These are phyloP conservation scores for Colletotrichum higginsianum DNA, from an alignment of 2,329 filamentous ascomycete species.

Conservation along the genomic window DNA sequence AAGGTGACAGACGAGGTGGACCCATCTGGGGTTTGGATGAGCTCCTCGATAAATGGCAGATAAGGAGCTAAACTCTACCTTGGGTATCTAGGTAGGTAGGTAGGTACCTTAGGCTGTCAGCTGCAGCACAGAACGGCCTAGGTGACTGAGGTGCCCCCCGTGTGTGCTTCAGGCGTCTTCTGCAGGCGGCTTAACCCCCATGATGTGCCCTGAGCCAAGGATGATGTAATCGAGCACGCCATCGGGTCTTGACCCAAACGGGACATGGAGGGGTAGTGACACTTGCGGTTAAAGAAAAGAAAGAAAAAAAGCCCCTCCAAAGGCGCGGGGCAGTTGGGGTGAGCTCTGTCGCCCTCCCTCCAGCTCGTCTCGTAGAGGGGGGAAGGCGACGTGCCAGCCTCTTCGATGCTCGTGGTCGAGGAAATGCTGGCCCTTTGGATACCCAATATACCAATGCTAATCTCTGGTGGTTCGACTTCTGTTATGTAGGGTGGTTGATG, in stretches of 20 bases:
- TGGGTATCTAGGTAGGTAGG: too few relatives aligned
- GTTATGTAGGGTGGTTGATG: not conserved
- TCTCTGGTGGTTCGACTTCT: not conserved
- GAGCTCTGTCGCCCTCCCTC: not conserved
- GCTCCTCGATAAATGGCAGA: not conserved
- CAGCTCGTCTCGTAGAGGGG: not conserved
- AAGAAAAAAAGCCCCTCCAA: slow-evolving; percentile 36
- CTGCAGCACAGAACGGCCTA: not conserved
- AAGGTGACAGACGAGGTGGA: slow-evolving; percentile 1
- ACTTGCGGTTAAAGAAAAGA: slow-evolving; percentile 1
- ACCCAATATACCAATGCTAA: not conserved
- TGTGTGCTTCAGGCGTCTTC: not conserved
- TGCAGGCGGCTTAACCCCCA: slow-evolving; percentile 10
- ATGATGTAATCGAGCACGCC: slow-evolving; percentile 43
- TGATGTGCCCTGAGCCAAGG: slow-evolving; percentile 40
- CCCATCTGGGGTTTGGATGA: not conserved
- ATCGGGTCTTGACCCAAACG: slow-evolving; percentile 31
- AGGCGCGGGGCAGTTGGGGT: slow-evolving; percentile 31
- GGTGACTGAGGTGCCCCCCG: not conserved
- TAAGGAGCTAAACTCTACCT: not conserved
- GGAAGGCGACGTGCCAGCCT: slow-evolving; percentile 11
- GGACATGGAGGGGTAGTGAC: slow-evolving; percentile 39
- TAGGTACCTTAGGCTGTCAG: not conserved
- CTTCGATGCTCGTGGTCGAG: slow-evolving; percentile 10
- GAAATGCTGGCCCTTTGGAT: slow-evolving; percentile 31